A percentile compares a stretch with the other conserved stretches of the same genome.
phyloP scores from a whole-genome alignment of 768 basidiomycete genomes.

The Boletus bicolor region DNA sequence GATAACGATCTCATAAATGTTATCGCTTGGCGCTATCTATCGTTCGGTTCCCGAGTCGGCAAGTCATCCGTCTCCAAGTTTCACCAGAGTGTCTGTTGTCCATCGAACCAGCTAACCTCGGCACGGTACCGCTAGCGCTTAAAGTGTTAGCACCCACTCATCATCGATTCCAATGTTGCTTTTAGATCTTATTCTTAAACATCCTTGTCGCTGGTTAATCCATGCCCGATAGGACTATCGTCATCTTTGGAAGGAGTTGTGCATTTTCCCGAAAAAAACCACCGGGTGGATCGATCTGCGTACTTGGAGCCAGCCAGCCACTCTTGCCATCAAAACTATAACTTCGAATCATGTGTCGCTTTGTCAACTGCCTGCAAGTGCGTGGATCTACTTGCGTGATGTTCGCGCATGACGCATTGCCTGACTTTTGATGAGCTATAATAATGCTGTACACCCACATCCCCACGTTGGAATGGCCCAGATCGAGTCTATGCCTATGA shows the following conservation, averaged over 20 bases:
- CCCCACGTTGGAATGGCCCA: constrained; percentile 13
- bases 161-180: neutral
- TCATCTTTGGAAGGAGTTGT: neutral
- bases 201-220: neutral
- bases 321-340: neutral
- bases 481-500: constrained; percentile 4
- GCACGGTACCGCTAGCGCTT: neutral
- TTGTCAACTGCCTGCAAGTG: constrained; percentile 1
- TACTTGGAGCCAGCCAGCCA: neutral
- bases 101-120: neutral
- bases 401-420: constrained; percentile 12
- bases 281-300: constrained; percentile 2
- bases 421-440: neutral
- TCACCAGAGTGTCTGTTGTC: neutral
- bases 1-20: constrained; percentile 3
- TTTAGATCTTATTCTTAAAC: neutral
- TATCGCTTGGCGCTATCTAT: constrained; percentile 2
- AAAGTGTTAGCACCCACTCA: neutral
- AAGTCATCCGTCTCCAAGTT: neutral
- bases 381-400: constrained; percentile 21
- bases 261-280: neutral
- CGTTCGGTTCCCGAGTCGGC: neutral
- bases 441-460: constrained; percentile 19
- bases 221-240: neutral
- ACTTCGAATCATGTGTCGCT: neutral